Evolutionary conservation across 345 rosid species (phyloP).

Genomic region (Citrus inodora): DNA sequence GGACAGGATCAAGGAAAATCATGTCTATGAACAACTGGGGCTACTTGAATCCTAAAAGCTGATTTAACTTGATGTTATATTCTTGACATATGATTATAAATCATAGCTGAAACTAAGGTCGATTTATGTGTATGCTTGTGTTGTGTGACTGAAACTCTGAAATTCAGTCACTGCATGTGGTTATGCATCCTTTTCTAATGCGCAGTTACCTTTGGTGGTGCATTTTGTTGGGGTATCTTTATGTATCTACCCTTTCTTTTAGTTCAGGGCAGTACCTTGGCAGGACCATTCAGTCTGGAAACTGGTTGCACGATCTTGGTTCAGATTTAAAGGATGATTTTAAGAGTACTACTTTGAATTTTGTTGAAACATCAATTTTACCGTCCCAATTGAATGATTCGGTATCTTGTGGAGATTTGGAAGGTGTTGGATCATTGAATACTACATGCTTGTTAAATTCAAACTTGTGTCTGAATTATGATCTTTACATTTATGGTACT

Average conservation of each 20-base stretch:
- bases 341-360: conserved; percentile 14
- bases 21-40: neutral
- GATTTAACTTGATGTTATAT: neutral
- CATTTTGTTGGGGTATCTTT: conserved; percentile 42
- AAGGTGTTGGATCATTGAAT: conserved; percentile 86
- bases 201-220: conserved; percentile 39
- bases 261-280: conserved; percentile 29
- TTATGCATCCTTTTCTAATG: conserved; percentile 45
- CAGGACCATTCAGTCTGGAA: conserved; percentile 20
- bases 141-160: neutral
- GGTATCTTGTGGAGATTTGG: conserved; percentile 66
- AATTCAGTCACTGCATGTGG: conserved; percentile 10
- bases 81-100: neutral
- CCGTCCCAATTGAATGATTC: conserved; percentile 19
- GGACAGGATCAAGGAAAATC: neutral
- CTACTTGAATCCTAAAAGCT: neutral
- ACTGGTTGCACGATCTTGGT: conserved; percentile 20
- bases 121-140: neutral
- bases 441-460: conserved; percentile 79
- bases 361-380: conserved; percentile 20
- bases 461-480: conserved; percentile 56
- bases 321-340: conserved; percentile 27
- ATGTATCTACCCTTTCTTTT: conserved; percentile 27
- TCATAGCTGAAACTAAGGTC: neutral
- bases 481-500: conserved; percentile 54